Evolutionary conservation across 208 protist genomes (phyloP), one percentile per base, ranked within the genome.

Genomic region (Trypanosoma theileri): DNA sequence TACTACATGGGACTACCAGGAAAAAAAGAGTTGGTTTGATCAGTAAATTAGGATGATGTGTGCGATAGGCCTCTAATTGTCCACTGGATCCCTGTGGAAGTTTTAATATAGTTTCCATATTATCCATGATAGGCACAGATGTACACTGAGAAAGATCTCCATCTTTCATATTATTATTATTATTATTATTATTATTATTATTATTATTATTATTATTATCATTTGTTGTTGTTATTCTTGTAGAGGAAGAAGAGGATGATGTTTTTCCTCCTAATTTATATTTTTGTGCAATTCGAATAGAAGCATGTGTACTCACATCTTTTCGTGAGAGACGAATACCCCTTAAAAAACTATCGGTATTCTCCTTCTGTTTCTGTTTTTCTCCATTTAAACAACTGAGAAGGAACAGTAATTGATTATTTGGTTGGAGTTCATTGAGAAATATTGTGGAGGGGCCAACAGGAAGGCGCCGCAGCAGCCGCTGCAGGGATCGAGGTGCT

Each of bases 401-500:
- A 24, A 75, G 60, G 50, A 75, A 63, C 31, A 57, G 19, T 22
- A 31, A 19, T 24, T 75, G 69, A 45, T 41, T 73, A 31, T 22
- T 8, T 14, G 60, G 61, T 11, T 50, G 40, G 16, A 75, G 61
- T 57, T 75, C 69, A 42, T 75, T 75, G 3, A 75, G 55, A 26
- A 64, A 75, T 10, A 75, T 4, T 21, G 22, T 31, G 13, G 52
- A 67, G 24, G 50, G 9, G 12, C 69, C 69, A 19, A 69, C 24
- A 45, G 69, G 69, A 51, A 75, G 42, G 21, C 61, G 69, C 11
- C 31, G 69, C 13, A 75, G 17, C 17, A 67, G 35, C 35, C 68
- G 69, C 10, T 55, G 69, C 22, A 75, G n/a, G 28, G 60, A 22
- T 12, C 56, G 40, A 3, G 59, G 55, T 21, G 61, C 26, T 35